phyloP scores from a whole-genome alignment of 2,329 filamentous ascomycete species.

The Diaporthe ampelina region DNA sequence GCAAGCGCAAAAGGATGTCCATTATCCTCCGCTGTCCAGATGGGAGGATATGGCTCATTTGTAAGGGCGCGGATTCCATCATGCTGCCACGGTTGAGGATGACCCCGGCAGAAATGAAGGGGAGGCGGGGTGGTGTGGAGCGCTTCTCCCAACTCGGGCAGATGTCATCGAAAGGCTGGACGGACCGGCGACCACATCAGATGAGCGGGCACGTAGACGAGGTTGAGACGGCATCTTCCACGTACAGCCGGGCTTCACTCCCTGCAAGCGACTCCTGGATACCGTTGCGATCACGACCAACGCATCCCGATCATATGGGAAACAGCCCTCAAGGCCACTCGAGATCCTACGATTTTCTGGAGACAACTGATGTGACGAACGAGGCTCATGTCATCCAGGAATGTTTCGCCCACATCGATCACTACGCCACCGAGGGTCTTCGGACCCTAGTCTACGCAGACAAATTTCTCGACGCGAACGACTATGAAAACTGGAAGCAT shows the following conservation, averaged over 20 bases:
- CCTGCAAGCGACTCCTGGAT: constrained; percentile 4
- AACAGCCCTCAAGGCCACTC: constrained; percentile 49
- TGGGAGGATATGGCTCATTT: constrained; percentile 83
- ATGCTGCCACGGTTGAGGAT: constrained; percentile 83
- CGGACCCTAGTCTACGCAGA: constrained; percentile 86
- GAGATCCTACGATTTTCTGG: constrained; percentile 68
- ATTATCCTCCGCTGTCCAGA: constrained; percentile 88
- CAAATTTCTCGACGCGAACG: constrained; percentile 78
- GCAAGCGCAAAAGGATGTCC: constrained; percentile 90
- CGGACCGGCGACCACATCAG: not conserved
- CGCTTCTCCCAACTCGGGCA: constrained; percentile 60
- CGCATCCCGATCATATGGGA: constrained; percentile 50
- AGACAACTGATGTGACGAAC: constrained; percentile 61
- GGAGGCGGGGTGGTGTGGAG: constrained; percentile 72
- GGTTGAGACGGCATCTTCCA: not conserved
- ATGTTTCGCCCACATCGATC: constrained; percentile 89
- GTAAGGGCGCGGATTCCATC: constrained; percentile 90
- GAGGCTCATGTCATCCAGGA: constrained; percentile 79
- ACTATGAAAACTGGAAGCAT: constrained; percentile 82
- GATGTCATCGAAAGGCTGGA: not conserved
- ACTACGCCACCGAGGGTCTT: constrained; percentile 88
- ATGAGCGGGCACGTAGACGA: not conserved
- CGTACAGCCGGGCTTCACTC: not conserved
- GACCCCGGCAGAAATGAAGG: constrained; percentile 75
- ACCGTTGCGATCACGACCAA: constrained; percentile 57